Evolutionary conservation across 345 rosid genomes (phyloP).

Genomic region (Arabidopsis suecica): DNA sequence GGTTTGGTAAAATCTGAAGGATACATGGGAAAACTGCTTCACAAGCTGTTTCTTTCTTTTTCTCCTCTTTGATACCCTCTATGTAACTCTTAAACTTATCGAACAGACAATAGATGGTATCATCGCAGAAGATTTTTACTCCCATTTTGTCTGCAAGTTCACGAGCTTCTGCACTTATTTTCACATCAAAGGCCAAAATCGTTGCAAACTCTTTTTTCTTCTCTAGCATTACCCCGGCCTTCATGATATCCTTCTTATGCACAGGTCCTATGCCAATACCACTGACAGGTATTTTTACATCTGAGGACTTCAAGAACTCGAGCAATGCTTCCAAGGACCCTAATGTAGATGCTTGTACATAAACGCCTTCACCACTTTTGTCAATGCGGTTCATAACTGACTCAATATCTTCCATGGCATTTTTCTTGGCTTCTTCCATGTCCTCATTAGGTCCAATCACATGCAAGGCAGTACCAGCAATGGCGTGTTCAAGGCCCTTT

Average conservation of each 20-base stretch:
- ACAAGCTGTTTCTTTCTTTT: conserved; percentile 83
- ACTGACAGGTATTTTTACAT: conserved; percentile 83
- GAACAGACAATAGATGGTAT: conserved; percentile 85
- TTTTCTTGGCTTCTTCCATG: conserved; percentile 68
- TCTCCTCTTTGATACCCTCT: conserved; percentile 80
- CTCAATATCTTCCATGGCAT: conserved; percentile 79
- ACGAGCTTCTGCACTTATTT: conserved; percentile 87
- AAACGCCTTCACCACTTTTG: conserved; percentile 89
- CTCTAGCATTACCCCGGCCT: conserved; percentile 90
- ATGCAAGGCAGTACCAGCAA: conserved; percentile 13
- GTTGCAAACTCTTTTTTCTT: conserved; percentile 90
- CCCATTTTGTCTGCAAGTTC: conserved; percentile 87
- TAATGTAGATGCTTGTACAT: conserved; percentile 90
- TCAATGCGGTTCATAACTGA: conserved; percentile 86
- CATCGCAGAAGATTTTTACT: conserved; percentile 86
- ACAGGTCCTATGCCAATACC: conserved; percentile 88
- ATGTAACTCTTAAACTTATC: conserved; percentile 89
- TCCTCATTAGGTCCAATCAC: conserved; percentile 58
- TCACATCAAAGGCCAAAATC: conserved; percentile 93
- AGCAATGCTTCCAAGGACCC: conserved; percentile 96
- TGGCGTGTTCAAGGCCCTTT: conserved; percentile 9
- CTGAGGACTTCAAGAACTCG: conserved; percentile 84
- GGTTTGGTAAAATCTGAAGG: conserved; percentile 72
- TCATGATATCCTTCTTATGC: conserved; percentile 92
- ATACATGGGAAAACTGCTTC: conserved; percentile 96